Percentiles rank a stretch among this genome's conserved stretches.
These are phyloP conservation scores for Penicillium bovifimosum DNA, from an alignment of 495 filamentous ascomycete species.

Conservation along the genomic window DNA sequence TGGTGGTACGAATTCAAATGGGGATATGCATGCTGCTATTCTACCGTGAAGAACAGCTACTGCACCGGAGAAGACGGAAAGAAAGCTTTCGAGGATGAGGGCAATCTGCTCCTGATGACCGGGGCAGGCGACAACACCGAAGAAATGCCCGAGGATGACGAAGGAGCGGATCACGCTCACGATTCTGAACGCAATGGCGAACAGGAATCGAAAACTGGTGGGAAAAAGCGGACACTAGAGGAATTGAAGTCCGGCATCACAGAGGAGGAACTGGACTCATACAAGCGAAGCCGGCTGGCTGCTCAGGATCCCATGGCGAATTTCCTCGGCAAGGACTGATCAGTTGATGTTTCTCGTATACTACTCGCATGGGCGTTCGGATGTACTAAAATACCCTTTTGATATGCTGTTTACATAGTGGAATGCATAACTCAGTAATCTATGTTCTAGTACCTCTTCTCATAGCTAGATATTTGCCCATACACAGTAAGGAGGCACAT, in stretches of 20 bases:
- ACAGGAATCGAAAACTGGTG: slow-evolving; percentile 26
- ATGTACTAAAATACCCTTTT: slow-evolving; percentile 25
- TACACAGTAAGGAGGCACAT: too few relatives aligned
- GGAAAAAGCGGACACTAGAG: slow-evolving; percentile 64
- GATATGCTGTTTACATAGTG: slow-evolving; percentile 1
- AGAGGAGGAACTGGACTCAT: slow-evolving; percentile 79
- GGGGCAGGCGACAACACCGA: slow-evolving; percentile 32
- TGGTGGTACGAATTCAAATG: slow-evolving; percentile 96
- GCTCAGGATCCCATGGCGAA: slow-evolving; percentile 83
- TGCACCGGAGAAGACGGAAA: slow-evolving; percentile 89
- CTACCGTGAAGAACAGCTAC: slow-evolving; percentile 89
- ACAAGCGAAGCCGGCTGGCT: slow-evolving; percentile 62
- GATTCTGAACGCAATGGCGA: slow-evolving; percentile 32
- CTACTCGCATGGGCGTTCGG: slow-evolving; percentile 14
- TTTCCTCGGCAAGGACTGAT: slow-evolving; percentile 55
- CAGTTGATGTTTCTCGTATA: slow-evolving; percentile 7
- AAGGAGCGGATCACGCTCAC: slow-evolving; percentile 19
- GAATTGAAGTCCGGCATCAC: slow-evolving; percentile 68
- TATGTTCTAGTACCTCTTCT: not conserved
- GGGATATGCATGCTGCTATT: slow-evolving; percentile 97
- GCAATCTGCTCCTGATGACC: slow-evolving; percentile 48
- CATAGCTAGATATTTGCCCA: too few relatives aligned
- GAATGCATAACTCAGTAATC: not conserved
- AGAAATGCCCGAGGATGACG: slow-evolving; percentile 8
- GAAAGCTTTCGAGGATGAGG: slow-evolving; percentile 62